Evolutionary conservation across 2,329 filamentous ascomycete species (phyloP).

Genomic region (Alternaria arborescens): DNA sequence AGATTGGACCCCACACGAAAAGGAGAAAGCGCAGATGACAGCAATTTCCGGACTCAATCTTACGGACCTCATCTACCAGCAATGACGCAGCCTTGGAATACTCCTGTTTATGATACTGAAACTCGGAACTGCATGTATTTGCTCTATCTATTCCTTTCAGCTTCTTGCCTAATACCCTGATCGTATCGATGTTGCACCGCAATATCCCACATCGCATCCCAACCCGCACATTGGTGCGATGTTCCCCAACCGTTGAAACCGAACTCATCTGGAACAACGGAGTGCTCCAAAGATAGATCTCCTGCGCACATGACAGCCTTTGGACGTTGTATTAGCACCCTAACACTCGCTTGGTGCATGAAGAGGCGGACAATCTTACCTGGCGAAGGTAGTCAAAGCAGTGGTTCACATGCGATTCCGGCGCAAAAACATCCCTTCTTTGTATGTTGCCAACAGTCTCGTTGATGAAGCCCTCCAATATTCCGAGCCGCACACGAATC

Average conservation of each 20-base stretch:
- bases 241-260: slow-evolving; percentile 16
- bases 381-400: slow-evolving; percentile 16
- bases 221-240: slow-evolving; percentile 11
- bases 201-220: slow-evolving; percentile 10
- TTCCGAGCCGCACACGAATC: slow-evolving; percentile 6
- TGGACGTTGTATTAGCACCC: not conserved
- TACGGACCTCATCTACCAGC: not conserved
- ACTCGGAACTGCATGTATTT: not conserved
- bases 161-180: not conserved
- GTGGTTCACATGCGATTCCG: slow-evolving; percentile 13
- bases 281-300: slow-evolving; percentile 11
- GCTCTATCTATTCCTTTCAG: not conserved
- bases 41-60: slow-evolving; percentile 3
- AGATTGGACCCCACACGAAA: not conserved
- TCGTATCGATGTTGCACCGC: slow-evolving; percentile 6
- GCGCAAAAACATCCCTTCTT: not conserved
- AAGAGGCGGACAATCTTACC: not conserved
- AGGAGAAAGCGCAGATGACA: not conserved
- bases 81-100: not conserved
- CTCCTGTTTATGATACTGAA: not conserved
- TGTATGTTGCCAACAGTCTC: not conserved
- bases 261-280: slow-evolving; percentile 6
- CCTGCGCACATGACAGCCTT: slow-evolving; percentile 14
- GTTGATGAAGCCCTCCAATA: slow-evolving; percentile 4
- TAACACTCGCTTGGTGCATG: not conserved